phyloP scores from a whole-genome alignment of 257 asterid species.

The Primulina tabacum region DNA sequence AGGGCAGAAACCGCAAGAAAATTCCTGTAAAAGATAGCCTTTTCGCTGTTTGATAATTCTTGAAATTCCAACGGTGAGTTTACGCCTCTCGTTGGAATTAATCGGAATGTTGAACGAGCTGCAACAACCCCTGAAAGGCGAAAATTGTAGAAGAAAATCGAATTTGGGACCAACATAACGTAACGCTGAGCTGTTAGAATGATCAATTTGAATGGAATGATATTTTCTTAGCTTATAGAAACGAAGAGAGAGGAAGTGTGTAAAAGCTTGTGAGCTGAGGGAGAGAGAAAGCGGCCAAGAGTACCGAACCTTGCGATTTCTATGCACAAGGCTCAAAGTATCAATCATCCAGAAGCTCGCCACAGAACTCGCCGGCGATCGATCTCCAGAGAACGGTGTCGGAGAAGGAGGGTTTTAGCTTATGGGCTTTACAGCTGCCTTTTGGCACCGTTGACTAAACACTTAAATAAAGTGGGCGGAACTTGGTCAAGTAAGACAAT shows the following conservation, averaged over 20 bases:
- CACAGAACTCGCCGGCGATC: slow-evolving; percentile 37
- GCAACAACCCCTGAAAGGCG: slow-evolving; percentile 37
- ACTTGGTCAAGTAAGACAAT: too few relatives aligned
- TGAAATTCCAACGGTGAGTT: slow-evolving; percentile 53
- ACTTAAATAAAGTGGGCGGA: too few relatives aligned
- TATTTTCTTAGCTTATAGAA: slow-evolving; percentile 19
- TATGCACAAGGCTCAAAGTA: slow-evolving; percentile 40
- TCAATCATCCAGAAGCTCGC: slow-evolving; percentile 57
- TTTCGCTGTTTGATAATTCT: slow-evolving; percentile 50
- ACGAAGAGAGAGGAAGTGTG: slow-evolving; percentile 24
- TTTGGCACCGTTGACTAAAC: neutral
- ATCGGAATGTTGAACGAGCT: slow-evolving; percentile 31
- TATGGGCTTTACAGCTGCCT: slow-evolving; percentile 26
- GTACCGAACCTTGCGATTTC: slow-evolving; percentile 45
- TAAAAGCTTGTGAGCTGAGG: slow-evolving; percentile 32
- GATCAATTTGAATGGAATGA: slow-evolving; percentile 29
- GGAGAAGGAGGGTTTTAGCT: slow-evolving; percentile 43
- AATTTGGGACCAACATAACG: slow-evolving; percentile 20
- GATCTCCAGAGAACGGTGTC: slow-evolving; percentile 20
- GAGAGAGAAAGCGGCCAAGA: slow-evolving; percentile 29
- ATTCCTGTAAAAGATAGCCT: slow-evolving; percentile 33
- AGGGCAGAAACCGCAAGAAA: slow-evolving; percentile 56
- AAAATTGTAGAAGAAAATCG: slow-evolving; percentile 69
- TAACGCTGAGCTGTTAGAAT: slow-evolving; percentile 32
- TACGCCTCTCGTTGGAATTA: slow-evolving; percentile 74